These are phyloP conservation scores for Agroathelia rolfsii DNA, from an alignment of 1,284 basidiomycete species.

Conservation along the genomic window DNA sequence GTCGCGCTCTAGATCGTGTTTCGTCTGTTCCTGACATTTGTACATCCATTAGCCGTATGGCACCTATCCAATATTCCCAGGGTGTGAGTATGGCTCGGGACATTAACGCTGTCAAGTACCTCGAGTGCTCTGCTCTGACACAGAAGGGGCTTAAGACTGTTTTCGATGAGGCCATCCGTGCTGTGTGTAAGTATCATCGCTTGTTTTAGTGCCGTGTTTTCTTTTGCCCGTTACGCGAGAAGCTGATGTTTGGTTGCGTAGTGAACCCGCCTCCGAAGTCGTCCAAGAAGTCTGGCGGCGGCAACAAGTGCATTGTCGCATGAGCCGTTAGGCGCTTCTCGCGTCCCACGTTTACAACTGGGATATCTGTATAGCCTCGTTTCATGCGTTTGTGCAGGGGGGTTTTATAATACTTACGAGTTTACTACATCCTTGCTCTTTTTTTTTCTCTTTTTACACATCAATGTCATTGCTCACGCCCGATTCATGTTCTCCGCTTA, in stretches of 20 bases:
- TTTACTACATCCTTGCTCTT: too few species aligned
- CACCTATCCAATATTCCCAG: slow-evolving; percentile 21
- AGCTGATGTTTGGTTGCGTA: slow-evolving; percentile 21
- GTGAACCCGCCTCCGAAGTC: slow-evolving; percentile 67
- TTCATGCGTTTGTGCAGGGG: too few species aligned
- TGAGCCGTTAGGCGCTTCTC: too few species aligned
- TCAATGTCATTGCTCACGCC: too few species aligned
- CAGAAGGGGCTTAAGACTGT: slow-evolving; percentile 70
- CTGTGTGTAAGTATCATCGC: slow-evolving; percentile 57
- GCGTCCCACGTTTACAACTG: too few species aligned
- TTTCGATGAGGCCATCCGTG: slow-evolving; percentile 66
- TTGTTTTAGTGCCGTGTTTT: slow-evolving; percentile 5
- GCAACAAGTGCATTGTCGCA: slow-evolving; percentile 59
- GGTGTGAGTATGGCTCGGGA: slow-evolving; percentile 66
- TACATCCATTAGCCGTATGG: slow-evolving; percentile 5
- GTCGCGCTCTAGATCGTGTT: neutral
- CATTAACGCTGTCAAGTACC: slow-evolving; percentile 66
- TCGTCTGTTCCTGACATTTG: slow-evolving; percentile 1
- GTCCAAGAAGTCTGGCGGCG: slow-evolving; percentile 34
- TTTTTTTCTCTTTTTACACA: too few species aligned
- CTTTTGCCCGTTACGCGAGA: slow-evolving; percentile 8
- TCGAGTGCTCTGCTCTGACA: slow-evolving; percentile 67
- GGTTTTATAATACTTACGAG: too few species aligned
- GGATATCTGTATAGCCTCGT: too few species aligned
- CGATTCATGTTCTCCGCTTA: too few species aligned